Conservation (phyloP, 768 basidiomycete genomes). For the Hirschioporus abietinus region DNA sequence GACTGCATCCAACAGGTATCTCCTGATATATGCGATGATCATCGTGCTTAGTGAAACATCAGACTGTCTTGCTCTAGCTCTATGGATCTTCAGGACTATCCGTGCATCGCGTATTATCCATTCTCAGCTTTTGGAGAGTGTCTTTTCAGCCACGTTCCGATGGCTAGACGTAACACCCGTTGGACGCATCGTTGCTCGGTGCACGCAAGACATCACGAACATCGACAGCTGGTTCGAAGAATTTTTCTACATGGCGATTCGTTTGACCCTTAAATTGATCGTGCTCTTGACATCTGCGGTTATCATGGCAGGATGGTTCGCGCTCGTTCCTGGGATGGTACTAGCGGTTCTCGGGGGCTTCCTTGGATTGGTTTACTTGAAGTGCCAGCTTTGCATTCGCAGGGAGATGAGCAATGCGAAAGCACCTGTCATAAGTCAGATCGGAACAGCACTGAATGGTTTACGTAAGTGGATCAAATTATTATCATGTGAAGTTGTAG, state of each 20-base stretch:
- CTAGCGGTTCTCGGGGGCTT: constrained; percentile 25
- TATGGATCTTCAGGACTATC: constrained; percentile 38
- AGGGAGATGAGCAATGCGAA: constrained; percentile 23
- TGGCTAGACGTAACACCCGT: constrained; percentile 25
- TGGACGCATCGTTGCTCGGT: constrained; percentile 26
- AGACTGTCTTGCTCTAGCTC: constrained; percentile 12
- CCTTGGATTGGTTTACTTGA: constrained; percentile 36
- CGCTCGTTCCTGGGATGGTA: constrained; percentile 17
- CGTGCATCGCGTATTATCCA: constrained; percentile 28
- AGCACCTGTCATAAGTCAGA: constrained; percentile 14
- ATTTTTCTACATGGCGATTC: not conserved
- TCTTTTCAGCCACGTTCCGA: constrained; percentile 9
- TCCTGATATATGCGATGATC: too few species aligned
- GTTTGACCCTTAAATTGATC: constrained; percentile 18
- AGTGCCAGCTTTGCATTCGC: constrained; percentile 33
- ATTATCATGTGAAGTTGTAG: too few species aligned
- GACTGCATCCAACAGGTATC: too few species aligned
- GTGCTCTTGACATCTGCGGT: constrained; percentile 6
- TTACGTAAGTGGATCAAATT: too few species aligned
- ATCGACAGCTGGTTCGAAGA: constrained; percentile 9
- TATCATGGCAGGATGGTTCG: constrained; percentile 11
- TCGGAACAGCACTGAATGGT: not conserved
- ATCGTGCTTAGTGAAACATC: too few species aligned
- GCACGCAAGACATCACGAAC: constrained; percentile 20
- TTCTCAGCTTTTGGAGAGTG: not conserved